A percentile compares a stretch with the other conserved stretches of the same genome.
Evolutionary conservation across 768 basidiomycete species (phyloP).

Genomic region (Tylopilus balloui): DNA sequence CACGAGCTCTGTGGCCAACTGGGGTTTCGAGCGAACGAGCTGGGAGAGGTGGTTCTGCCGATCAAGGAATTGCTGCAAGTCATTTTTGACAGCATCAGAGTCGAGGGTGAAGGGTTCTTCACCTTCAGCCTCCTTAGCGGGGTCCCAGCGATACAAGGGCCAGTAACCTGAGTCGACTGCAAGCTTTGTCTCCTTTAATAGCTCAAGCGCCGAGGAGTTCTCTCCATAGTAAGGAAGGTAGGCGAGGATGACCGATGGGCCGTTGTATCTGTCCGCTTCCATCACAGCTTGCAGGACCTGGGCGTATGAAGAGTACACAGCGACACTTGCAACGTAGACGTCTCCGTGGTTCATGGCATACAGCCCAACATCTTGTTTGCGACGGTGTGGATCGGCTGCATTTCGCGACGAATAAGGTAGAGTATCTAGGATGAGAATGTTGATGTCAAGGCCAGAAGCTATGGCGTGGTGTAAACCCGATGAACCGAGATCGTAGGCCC

Average conservation of each 20-base stretch:
- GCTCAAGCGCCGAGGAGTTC: slow-evolving; percentile 70
- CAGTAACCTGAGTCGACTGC: slow-evolving; percentile 96
- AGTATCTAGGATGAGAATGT: slow-evolving; percentile 93
- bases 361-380: slow-evolving; percentile 94
- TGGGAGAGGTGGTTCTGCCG: slow-evolving; percentile 96
- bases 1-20: slow-evolving; percentile 78
- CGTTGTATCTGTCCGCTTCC: slow-evolving; percentile 87
- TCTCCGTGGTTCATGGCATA: slow-evolving; percentile 99
- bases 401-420: slow-evolving; percentile 81
- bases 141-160: slow-evolving; percentile 98
- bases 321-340: slow-evolving; percentile 92
- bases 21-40: slow-evolving; percentile 75
- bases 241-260: slow-evolving; percentile 89
- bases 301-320: slow-evolving; percentile 92
- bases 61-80: slow-evolving; percentile 90
- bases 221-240: slow-evolving; percentile 89
- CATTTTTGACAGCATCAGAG: slow-evolving; percentile 90
- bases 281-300: slow-evolving; percentile 88
- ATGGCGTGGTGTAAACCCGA: slow-evolving; percentile 95
- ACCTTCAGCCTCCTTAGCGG: slow-evolving; percentile 67
- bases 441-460: slow-evolving; percentile 86
- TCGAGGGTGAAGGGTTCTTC: slow-evolving; percentile 90
- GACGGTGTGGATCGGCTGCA: slow-evolving; percentile 60
- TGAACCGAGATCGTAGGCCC: slow-evolving; percentile 95
- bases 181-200: slow-evolving; percentile 96